Evolutionary conservation across 2,329 filamentous ascomycete species (phyloP).

Genomic region (Tolypocladium pustulatum): DNA sequence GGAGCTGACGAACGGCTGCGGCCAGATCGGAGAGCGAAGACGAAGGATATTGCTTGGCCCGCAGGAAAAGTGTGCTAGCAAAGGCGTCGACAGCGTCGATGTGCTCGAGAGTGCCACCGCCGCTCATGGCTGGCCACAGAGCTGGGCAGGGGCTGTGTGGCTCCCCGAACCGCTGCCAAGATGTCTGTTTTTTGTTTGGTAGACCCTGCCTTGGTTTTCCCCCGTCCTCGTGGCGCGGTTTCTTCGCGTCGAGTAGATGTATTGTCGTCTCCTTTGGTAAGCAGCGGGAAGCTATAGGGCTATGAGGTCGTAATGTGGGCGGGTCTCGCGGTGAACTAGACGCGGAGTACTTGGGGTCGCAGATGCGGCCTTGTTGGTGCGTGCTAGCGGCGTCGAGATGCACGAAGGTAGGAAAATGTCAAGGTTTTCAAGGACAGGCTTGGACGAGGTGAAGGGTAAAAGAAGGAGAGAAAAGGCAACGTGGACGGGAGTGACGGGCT

Average conservation of each 20-base stretch:
- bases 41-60: conserved; percentile 33
- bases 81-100: conserved; percentile 47
- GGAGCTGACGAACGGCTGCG: conserved; percentile 38
- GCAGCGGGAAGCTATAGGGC: too few relatives aligned
- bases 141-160: not conserved
- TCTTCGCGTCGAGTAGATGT: not conserved
- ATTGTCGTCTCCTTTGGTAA: not conserved
- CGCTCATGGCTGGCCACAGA: conserved; percentile 16
- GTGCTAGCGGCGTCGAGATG: not conserved
- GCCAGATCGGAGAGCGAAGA: conserved; percentile 40
- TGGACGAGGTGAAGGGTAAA: not conserved
- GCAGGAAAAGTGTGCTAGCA: conserved; percentile 44
- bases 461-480: not conserved
- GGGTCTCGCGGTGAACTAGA: not conserved
- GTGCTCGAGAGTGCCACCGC: conserved; percentile 25
- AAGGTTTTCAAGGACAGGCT: not conserved
- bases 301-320: not conserved
- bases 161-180: not conserved
- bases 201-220: not conserved
- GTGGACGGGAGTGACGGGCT: not conserved
- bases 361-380: not conserved
- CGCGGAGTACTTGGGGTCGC: not conserved
- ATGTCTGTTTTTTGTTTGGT: not conserved
- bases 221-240: not conserved
- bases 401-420: not conserved